Evolutionary conservation across 2,329 filamentous ascomycete species (phyloP).

Genomic region (Sporothrix inflata): DNA sequence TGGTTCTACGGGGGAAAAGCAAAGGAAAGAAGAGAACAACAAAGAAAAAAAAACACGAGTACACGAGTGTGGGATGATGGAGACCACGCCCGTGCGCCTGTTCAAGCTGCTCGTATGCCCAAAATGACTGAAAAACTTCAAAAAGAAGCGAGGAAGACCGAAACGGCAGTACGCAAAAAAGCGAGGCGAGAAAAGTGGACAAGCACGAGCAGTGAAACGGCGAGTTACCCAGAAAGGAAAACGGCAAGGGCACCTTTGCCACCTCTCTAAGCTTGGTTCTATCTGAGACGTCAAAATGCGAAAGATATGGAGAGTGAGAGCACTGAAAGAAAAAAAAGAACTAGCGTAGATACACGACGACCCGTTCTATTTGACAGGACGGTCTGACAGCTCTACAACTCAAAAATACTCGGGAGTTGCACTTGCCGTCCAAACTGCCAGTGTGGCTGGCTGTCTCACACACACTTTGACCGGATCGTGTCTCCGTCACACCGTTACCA

Average conservation of each 20-base stretch:
- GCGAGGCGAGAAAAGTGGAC: not conserved
- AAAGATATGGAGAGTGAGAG: not conserved
- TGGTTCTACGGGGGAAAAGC: not conserved
- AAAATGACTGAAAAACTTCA: not conserved
- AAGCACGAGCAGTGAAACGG: not conserved
- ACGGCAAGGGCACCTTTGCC: not conserved
- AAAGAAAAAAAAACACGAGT: not conserved
- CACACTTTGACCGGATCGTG: not conserved
- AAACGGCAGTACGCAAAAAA: not conserved
- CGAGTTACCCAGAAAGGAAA: slow-evolving; percentile 7
- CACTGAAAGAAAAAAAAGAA: not conserved
- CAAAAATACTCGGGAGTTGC: not conserved
- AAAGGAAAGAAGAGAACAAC: not conserved
- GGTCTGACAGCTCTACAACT: not conserved
- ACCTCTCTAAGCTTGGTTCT: no score
- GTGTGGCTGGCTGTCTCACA: not conserved
- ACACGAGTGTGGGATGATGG: not conserved
- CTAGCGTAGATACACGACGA: not conserved
- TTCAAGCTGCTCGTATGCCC: not conserved
- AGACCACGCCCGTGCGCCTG: slow-evolving; percentile 2
- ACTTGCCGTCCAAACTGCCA: not conserved
- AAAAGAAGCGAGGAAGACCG: not conserved
- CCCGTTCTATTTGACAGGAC: not conserved
- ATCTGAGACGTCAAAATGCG: not conserved
- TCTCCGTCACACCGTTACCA: not conserved